Percentiles rank a stretch among this genome's conserved stretches.
These are phyloP conservation scores for Xerocomus spinulosus DNA, from an alignment of 768 basidiomycete species.

Conservation along the genomic window DNA sequence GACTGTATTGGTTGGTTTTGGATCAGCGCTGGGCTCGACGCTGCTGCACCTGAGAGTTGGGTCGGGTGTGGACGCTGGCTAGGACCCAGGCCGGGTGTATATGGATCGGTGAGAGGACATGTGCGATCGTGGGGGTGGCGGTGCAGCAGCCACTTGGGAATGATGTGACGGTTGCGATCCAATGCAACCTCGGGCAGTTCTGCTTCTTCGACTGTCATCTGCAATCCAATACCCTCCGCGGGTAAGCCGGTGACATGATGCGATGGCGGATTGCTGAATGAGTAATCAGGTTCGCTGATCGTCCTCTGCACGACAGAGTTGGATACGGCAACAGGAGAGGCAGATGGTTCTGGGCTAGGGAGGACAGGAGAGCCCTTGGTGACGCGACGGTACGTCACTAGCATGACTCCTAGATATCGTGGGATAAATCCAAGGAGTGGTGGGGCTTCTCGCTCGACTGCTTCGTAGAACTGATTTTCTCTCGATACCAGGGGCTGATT, in stretches of 20 bases:
- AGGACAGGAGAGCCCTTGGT: constrained; percentile 36
- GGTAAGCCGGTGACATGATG: constrained; percentile 6
- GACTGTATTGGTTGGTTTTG: constrained; percentile 22
- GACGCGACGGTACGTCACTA: constrained; percentile 90
- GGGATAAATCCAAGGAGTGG: constrained; percentile 92
- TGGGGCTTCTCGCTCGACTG: constrained; percentile 90
- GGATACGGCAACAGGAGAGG: constrained; percentile 17
- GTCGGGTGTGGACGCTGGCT: constrained; percentile 37
- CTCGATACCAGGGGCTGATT: constrained; percentile 88
- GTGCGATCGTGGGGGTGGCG: constrained; percentile 45
- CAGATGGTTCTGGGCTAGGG: constrained; percentile 14
- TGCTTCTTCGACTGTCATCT: constrained; percentile 54
- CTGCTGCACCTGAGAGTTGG: constrained; percentile 49
- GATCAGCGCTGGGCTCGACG: constrained; percentile 69
- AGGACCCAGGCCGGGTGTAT: constrained; percentile 24
- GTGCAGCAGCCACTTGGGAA: constrained; percentile 87
- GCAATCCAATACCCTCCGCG: constrained; percentile 35
- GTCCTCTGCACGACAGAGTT: constrained; percentile 27
- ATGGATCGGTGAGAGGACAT: constrained; percentile 40
- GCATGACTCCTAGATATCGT: constrained; percentile 98
- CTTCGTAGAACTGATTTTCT: constrained; percentile 97
- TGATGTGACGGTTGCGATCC: constrained; percentile 92
- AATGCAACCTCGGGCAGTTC: constrained; percentile 94
- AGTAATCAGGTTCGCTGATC: constrained; percentile 23
- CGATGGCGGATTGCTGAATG: constrained; percentile 1